Evolutionary conservation across 768 basidiomycete genomes (phyloP).

Genomic region (Daedaleopsis sinensis): DNA sequence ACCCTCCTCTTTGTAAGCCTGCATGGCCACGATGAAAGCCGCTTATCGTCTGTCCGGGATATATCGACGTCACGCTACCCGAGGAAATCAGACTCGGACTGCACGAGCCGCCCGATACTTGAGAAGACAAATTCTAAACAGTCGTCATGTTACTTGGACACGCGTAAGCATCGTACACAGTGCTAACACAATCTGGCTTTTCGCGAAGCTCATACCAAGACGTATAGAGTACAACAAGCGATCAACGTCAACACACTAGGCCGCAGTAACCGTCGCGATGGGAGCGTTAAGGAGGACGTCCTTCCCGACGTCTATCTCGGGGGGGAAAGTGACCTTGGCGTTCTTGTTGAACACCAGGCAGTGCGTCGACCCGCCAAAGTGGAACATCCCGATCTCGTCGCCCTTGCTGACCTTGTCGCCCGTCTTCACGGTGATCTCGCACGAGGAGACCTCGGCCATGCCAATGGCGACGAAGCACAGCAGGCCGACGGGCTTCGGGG

Average conservation of each 20-base stretch:
- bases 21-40: no score
- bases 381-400: slow-evolving; percentile 63
- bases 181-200: no score
- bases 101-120: no score
- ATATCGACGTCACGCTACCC: no score
- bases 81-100: no score
- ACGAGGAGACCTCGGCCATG: slow-evolving; percentile 67
- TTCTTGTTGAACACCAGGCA: slow-evolving; percentile 46
- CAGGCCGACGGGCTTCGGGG: slow-evolving; percentile 56
- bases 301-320: background rate
- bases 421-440: slow-evolving; percentile 48
- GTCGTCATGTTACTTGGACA: no score
- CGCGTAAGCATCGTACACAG: no score
- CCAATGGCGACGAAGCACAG: slow-evolving; percentile 62
- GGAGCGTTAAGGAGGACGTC: slow-evolving; percentile 17
- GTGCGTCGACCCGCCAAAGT: slow-evolving; percentile 62
- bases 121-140: no score
- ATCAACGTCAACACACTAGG: background rate
- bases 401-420: slow-evolving; percentile 53
- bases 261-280: slow-evolving; percentile 11
- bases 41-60: no score
- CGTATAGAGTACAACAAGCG: no score
- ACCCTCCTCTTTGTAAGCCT: no score
- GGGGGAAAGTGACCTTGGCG: slow-evolving; percentile 19
- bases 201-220: no score